Percentiles rank a stretch among this genome's conserved stretches.
Evolutionary conservation across 1,284 basidiomycete species (phyloP).

Genomic region (Serendipita sp.): DNA sequence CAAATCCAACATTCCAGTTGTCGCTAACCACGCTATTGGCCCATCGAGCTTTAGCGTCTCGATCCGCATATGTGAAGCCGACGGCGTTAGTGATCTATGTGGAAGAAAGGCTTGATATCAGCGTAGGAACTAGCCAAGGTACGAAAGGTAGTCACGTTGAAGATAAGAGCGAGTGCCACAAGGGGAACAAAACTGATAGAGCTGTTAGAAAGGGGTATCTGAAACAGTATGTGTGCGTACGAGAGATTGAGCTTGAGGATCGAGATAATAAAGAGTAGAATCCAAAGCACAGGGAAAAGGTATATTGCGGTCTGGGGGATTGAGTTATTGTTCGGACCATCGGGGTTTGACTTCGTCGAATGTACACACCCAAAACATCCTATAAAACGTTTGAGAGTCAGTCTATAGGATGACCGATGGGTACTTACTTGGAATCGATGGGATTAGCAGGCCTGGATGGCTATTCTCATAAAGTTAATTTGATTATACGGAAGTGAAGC

Average conservation of each 20-base stretch:
- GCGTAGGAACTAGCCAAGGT: neutral
- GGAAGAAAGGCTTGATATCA: neutral
- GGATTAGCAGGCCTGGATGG: constrained; percentile 81
- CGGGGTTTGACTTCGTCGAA: constrained; percentile 6
- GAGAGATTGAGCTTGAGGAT: constrained; percentile 75
- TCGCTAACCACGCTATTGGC: constrained; percentile 51
- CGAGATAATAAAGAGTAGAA: constrained; percentile 72
- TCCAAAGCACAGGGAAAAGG: constrained; percentile 79
- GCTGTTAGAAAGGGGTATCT: neutral
- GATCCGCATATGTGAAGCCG: constrained; percentile 85
- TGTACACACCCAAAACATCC: constrained; percentile 76
- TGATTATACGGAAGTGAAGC: neutral
- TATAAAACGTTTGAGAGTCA: constrained; percentile 20
- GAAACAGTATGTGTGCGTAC: constrained; percentile 26
- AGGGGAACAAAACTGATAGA: neutral
- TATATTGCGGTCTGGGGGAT: constrained; percentile 65
- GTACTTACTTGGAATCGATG: constrained; percentile 69
- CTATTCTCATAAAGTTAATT: constrained; percentile 28
- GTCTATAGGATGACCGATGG: constrained; percentile 8
- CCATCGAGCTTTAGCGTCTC: constrained; percentile 78
- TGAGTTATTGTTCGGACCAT: neutral
- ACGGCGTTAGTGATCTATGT: constrained; percentile 63
- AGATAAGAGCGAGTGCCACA: constrained; percentile 58
- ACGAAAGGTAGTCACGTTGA: constrained; percentile 35
- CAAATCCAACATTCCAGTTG: constrained; percentile 49